These are phyloP conservation scores for Xylaria sp. DNA, from an alignment of 2,329 filamentous ascomycete genomes.

Conservation along the genomic window DNA sequence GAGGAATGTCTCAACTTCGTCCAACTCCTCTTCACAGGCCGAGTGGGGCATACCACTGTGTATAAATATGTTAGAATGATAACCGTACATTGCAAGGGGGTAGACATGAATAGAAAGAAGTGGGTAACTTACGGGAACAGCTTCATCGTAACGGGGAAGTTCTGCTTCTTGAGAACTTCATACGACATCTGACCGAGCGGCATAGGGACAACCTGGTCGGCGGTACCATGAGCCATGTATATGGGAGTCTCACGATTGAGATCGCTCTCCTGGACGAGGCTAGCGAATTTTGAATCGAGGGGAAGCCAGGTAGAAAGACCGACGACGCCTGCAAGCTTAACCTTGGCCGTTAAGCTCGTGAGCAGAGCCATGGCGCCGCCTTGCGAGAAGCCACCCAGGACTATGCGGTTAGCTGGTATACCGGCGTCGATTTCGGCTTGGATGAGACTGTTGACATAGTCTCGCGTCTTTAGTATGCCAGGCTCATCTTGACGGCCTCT, in stretches of 20 bases:
- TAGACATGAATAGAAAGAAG: constrained; percentile 20
- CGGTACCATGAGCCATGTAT: constrained; percentile 88
- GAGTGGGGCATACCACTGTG: constrained; percentile 77
- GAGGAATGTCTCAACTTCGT: constrained; percentile 77
- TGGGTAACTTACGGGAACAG: constrained; percentile 72
- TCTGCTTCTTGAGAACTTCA: constrained; percentile 73
- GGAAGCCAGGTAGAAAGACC: constrained; percentile 86
- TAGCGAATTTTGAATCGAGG: constrained; percentile 71
- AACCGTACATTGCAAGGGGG: constrained; percentile 5
- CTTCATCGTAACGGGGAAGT: constrained; percentile 79
- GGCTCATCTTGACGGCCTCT: constrained; percentile 65
- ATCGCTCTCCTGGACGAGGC: constrained; percentile 64
- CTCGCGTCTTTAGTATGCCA: constrained; percentile 78
- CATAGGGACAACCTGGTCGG: constrained; percentile 77
- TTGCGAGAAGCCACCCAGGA: constrained; percentile 87
- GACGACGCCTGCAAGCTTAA: constrained; percentile 88
- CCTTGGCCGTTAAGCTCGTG: constrained; percentile 76
- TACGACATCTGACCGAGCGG: constrained; percentile 75
- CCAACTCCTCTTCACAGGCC: constrained; percentile 80
- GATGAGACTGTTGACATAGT: constrained; percentile 83
- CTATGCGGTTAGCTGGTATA: constrained; percentile 83
- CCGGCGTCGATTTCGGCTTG: constrained; percentile 82
- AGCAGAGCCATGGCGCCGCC: constrained; percentile 90
- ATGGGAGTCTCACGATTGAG: constrained; percentile 80
- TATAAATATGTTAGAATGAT: constrained; percentile 26